Percentiles rank a stretch among this genome's conserved stretches.
Evolutionary conservation across 306 rosid genomes (phyloP).

Genomic region (Quercus wislizeni): DNA sequence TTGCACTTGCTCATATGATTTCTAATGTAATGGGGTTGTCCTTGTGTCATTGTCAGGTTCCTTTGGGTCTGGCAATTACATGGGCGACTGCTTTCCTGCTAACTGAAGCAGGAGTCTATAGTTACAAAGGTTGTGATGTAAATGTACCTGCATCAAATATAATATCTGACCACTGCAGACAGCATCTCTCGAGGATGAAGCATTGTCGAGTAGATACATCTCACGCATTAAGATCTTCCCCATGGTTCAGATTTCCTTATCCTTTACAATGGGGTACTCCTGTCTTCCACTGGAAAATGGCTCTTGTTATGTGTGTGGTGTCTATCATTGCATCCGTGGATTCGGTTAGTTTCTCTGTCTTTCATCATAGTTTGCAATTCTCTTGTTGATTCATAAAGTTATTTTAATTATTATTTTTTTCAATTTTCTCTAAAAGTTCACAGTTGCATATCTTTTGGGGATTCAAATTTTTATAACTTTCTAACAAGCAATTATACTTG

Average conservation of each 20-base stretch:
- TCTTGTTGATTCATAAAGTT: conserved; percentile 6
- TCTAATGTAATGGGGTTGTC: conserved; percentile 20
- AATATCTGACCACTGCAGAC: conserved; percentile 86
- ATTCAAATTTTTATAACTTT: neutral
- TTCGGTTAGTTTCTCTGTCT: conserved; percentile 71
- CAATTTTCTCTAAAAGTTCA: conserved; percentile 6
- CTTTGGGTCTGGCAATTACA: conserved; percentile 91
- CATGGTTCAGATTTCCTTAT: conserved; percentile 99
- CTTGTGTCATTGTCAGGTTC: conserved; percentile 65
- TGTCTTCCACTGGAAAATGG: conserved; percentile 95
- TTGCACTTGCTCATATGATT: conserved; percentile 20
- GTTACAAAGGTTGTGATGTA: conserved; percentile 87
- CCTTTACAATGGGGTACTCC: conserved; percentile 99
- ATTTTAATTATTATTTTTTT: conserved; percentile 4
- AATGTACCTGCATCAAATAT: conserved; percentile 88
- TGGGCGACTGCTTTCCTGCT: conserved; percentile 93
- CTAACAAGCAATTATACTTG: conserved; percentile 2
- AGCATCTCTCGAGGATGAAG: conserved; percentile 89
- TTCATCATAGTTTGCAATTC: conserved; percentile 12
- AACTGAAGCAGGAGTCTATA: conserved; percentile 82
- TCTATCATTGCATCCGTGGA: conserved; percentile 90
- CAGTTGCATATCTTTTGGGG: conserved; percentile 3
- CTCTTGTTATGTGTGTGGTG: conserved; percentile 91
- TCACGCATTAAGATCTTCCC: conserved; percentile 69
- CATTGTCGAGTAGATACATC: conserved; percentile 93